A percentile compares a stretch with the other conserved stretches of the same genome.
Evolutionary conservation across 108 stramenopile species (phyloP).

Genomic region (Skeletonema marinoi): DNA sequence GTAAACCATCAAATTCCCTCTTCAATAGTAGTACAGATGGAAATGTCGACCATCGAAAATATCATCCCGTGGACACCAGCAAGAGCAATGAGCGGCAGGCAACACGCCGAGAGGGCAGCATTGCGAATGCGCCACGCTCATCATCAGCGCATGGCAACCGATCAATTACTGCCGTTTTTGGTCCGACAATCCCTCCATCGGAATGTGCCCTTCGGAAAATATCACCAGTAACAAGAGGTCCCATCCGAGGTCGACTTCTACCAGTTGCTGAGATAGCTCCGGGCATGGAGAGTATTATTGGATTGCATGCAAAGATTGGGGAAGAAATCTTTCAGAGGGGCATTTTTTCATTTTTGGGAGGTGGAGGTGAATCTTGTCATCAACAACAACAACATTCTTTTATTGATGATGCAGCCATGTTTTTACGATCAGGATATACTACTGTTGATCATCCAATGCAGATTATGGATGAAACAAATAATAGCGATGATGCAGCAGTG

Average conservation of each 20-base stretch:
- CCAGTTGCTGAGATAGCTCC: not conserved
- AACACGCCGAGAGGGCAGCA: not conserved
- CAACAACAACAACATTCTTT: not conserved
- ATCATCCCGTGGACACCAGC: not conserved
- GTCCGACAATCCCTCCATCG: slow-evolving; percentile 27
- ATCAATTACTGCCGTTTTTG: slow-evolving; percentile 10
- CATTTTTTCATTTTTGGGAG: not conserved
- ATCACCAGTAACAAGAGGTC: slow-evolving; percentile 30
- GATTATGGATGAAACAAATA: not conserved
- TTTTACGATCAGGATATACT: not conserved
- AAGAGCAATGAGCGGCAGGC: not conserved
- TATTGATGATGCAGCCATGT: not conserved
- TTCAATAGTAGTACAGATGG: not conserved
- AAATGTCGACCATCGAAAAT: not conserved
- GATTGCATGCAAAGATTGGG: slow-evolving; percentile 1
- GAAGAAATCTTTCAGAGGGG: not conserved
- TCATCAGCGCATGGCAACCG: slow-evolving; percentile 1
- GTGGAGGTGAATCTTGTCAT: not conserved
- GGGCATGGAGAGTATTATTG: not conserved
- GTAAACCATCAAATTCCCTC: not conserved
- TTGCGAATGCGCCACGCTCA: not conserved
- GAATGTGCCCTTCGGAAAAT: slow-evolving; percentile 30
- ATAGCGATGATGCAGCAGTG: not conserved
- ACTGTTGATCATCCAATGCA: not conserved
- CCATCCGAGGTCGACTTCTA: slow-evolving; percentile 11